Conservation (phyloP, 1,139 yeast genomes). For the Arxiozyma telluris region DNA sequence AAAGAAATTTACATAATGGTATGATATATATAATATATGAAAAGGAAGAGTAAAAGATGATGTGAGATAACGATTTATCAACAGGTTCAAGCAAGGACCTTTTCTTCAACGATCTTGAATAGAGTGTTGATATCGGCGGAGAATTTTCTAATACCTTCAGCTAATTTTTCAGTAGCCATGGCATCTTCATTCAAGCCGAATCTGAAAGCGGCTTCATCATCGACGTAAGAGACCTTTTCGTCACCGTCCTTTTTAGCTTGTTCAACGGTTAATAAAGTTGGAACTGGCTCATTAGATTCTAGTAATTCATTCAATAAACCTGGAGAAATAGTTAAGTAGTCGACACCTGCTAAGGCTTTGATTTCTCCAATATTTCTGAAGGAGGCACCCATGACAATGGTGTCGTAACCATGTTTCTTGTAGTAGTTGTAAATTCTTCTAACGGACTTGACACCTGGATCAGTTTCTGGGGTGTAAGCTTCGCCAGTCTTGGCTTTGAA, state of each 20-base stretch:
- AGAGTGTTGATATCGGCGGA: constrained; percentile 90
- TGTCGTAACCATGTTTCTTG: constrained; percentile 92
- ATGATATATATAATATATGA: neutral
- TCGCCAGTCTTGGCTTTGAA: constrained; percentile 92
- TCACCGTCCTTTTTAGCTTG: constrained; percentile 45
- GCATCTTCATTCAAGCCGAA: constrained; percentile 89
- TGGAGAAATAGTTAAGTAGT: constrained; percentile 93
- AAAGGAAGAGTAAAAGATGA: neutral
- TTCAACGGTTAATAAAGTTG: constrained; percentile 63
- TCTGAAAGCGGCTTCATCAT: constrained; percentile 88
- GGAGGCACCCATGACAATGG: constrained; percentile 99
- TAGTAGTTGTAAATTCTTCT: constrained; percentile 88
- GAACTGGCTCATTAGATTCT: constrained; percentile 70
- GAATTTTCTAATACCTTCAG: constrained; percentile 96
- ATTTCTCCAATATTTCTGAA: constrained; percentile 97
- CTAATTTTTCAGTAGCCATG: constrained; percentile 96
- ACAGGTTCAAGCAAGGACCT: constrained; percentile 39
- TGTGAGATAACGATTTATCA: too few relatives aligned
- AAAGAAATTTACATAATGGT: neutral
- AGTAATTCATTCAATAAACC: constrained; percentile 80
- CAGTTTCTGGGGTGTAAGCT: constrained; percentile 67
- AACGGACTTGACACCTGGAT: constrained; percentile 95
- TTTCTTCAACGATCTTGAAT: constrained; percentile 67
- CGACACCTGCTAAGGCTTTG: constrained; percentile 95
- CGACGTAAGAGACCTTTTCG: constrained; percentile 70